These are phyloP conservation scores for Grosmannia huntii DNA, from an alignment of 2,329 filamentous ascomycete species.

Conservation along the genomic window DNA sequence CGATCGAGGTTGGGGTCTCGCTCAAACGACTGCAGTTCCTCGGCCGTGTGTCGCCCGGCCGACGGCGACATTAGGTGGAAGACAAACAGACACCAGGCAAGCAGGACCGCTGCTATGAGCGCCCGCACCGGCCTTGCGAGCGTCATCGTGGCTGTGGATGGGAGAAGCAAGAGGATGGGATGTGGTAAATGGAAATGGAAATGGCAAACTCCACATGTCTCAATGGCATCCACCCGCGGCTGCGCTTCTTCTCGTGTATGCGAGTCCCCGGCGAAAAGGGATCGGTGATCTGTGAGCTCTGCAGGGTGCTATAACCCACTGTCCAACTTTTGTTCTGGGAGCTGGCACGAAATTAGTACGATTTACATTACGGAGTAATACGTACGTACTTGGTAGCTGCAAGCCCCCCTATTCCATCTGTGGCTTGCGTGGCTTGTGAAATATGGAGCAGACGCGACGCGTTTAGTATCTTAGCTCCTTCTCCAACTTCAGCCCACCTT, in stretches of 20 bases:
- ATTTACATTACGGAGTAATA: no score
- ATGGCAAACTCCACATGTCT: not conserved
- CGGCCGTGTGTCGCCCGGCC: slow-evolving; percentile 24
- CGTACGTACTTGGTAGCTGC: no score
- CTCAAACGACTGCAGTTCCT: slow-evolving; percentile 33
- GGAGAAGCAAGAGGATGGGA: not conserved
- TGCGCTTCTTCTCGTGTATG: not conserved
- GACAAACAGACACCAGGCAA: slow-evolving; percentile 63
- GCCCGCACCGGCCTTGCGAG: slow-evolving; percentile 77
- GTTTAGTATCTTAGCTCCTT: not conserved
- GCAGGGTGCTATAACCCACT: not conserved
- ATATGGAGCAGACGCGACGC: not conserved
- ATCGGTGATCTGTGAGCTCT: not conserved
- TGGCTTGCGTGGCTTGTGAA: not conserved
- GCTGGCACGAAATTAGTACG: no score
- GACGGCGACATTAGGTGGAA: slow-evolving; percentile 58
- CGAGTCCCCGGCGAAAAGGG: not conserved
- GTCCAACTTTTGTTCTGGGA: not conserved
- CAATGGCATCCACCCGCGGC: not conserved
- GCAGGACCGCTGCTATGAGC: slow-evolving; percentile 53
- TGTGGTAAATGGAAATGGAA: not conserved
- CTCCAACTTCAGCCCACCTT: no score
- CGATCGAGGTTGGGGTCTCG: slow-evolving; percentile 79
- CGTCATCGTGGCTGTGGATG: slow-evolving; percentile 47
- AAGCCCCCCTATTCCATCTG: not conserved